Evolutionary conservation across 176 grass and related monocot genomes (phyloP).

Genomic region (Stipa capillata): DNA sequence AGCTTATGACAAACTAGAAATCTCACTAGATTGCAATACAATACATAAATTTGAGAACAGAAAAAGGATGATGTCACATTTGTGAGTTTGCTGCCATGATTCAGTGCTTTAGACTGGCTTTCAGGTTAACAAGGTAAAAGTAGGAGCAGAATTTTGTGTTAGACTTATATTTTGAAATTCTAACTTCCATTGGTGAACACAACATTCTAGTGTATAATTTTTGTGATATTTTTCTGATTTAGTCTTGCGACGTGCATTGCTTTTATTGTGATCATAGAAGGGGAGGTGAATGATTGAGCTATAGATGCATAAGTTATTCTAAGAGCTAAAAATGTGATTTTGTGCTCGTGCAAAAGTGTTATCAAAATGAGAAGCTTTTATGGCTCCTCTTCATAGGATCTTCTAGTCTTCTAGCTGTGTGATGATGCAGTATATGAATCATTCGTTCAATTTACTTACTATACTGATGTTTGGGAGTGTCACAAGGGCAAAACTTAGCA

Average conservation of each 20-base stretch:
- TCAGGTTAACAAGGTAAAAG: not conserved
- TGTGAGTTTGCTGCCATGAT: not conserved
- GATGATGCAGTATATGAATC: not conserved
- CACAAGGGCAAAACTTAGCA: not conserved
- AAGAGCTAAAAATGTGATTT: not conserved
- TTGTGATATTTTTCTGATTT: not conserved
- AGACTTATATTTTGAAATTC: not conserved
- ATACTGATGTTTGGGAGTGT: not conserved
- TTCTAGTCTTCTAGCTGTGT: not conserved
- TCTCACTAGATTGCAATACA: not conserved
- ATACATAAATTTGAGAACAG: not conserved
- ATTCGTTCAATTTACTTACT: not conserved
- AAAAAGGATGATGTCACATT: not conserved
- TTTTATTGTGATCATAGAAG: not conserved
- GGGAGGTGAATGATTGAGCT: slow-evolving; percentile 7
- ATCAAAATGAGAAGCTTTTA: not conserved
- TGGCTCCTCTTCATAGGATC: not conserved
- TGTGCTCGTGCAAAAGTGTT: not conserved
- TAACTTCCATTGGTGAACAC: not conserved
- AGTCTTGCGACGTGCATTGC: not conserved
- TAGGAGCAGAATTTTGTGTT: not conserved
- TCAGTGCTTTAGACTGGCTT: not conserved
- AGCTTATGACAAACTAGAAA: not conserved
- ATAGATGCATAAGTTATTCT: not conserved
- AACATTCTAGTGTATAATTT: not conserved